phyloP scores from a whole-genome alignment of 805 yeast genomes.

The Teunomyces panamensis region DNA sequence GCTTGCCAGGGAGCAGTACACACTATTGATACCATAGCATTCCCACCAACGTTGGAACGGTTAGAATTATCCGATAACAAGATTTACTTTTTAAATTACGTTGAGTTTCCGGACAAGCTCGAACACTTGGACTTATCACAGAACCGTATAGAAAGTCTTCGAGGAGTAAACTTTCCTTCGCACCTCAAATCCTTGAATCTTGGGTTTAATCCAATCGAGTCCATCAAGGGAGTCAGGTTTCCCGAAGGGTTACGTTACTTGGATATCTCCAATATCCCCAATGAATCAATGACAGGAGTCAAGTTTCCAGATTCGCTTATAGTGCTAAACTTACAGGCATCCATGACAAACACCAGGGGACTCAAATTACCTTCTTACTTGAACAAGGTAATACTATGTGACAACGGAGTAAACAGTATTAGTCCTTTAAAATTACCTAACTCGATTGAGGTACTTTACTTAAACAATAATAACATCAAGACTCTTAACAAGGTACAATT shows the following conservation, averaged over 20 bases:
- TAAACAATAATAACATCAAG: conserved; percentile 41
- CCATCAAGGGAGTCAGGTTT: conserved; percentile 38
- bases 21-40: conserved; percentile 33
- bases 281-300: conserved; percentile 46
- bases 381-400: conserved; percentile 30
- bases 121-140: conserved; percentile 33
- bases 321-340: conserved; percentile 38
- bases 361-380: conserved; percentile 36
- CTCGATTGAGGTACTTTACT: conserved; percentile 34
- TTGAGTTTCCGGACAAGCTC: conserved; percentile 34
- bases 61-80: conserved; percentile 36
- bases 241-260: conserved; percentile 36
- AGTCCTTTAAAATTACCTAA: conserved; percentile 44
- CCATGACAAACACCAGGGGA: conserved; percentile 45
- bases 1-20: conserved; percentile 35
- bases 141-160: conserved; percentile 37
- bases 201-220: conserved; percentile 41
- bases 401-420: conserved; percentile 43
- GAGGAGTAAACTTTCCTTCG: conserved; percentile 37
- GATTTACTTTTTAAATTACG: conserved; percentile 37
- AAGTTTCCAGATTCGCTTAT: conserved; percentile 40
- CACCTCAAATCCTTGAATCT: conserved; percentile 27
- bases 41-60: conserved; percentile 31
- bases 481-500: conserved; percentile 42
- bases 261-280: conserved; percentile 42